Percentiles rank a stretch among this genome's conserved stretches.
These are phyloP conservation scores for Globisporangium ultimum DNA, from an alignment of 352 stramenopile species.

Conservation along the genomic window DNA sequence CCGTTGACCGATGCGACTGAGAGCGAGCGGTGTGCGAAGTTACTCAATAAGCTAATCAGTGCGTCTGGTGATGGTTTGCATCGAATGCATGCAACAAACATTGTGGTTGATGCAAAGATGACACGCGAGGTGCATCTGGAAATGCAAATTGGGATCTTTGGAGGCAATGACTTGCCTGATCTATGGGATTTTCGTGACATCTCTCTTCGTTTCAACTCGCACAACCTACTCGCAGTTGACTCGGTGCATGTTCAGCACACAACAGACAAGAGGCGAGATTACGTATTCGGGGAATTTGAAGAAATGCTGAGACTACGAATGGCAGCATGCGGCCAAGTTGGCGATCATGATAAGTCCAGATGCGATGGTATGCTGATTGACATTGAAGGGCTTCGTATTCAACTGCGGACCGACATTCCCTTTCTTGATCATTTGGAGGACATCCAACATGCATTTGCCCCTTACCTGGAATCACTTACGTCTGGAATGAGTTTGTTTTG, in stretches of 20 bases:
- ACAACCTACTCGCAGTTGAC: slow-evolving; percentile 40
- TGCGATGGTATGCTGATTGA: slow-evolving; percentile 63
- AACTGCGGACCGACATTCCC: slow-evolving; percentile 30
- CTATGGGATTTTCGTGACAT: slow-evolving; percentile 63
- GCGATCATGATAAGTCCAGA: slow-evolving; percentile 8
- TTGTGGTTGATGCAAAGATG: slow-evolving; percentile 40
- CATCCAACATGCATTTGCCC: slow-evolving; percentile 28
- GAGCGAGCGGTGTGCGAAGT: slow-evolving; percentile 28
- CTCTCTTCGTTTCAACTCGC: slow-evolving; percentile 28
- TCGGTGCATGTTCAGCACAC: slow-evolving; percentile 48
- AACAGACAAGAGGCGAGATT: slow-evolving; percentile 36
- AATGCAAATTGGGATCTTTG: slow-evolving; percentile 49
- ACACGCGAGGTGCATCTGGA: slow-evolving; percentile 24
- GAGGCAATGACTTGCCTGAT: slow-evolving; percentile 64
- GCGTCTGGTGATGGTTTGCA: slow-evolving; percentile 63
- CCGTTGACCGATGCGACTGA: slow-evolving; percentile 37
- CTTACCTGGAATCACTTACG: slow-evolving; percentile 24
- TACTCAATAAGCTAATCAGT: slow-evolving; percentile 53
- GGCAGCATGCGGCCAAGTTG: slow-evolving; percentile 23
- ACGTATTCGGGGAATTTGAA: slow-evolving; percentile 77
- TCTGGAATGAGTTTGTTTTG: slow-evolving; percentile 30
- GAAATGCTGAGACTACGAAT: slow-evolving; percentile 41
- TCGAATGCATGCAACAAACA: slow-evolving; percentile 48
- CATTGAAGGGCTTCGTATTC: slow-evolving; percentile 37
- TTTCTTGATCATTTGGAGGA: slow-evolving; percentile 23